phyloP scores from a whole-genome alignment of 2,329 filamentous ascomycete genomes.

The Microdochium paspali region DNA sequence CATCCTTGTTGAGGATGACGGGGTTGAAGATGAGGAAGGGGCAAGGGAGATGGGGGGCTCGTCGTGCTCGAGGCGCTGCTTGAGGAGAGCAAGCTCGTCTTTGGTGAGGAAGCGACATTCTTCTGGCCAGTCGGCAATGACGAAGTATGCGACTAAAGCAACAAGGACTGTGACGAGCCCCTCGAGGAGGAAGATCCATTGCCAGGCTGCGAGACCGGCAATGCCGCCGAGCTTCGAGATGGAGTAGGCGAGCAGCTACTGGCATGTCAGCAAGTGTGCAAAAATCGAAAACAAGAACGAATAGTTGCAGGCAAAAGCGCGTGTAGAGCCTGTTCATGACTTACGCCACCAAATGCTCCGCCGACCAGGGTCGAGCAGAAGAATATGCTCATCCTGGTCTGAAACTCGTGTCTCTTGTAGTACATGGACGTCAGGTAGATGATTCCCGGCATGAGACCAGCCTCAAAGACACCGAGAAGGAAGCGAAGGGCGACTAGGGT shows the following conservation, averaged over 20 bases:
- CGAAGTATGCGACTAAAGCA: slow-evolving; percentile 23
- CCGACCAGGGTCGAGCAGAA: slow-evolving; percentile 30
- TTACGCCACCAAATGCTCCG: slow-evolving; percentile 31
- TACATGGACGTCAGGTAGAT: slow-evolving; percentile 37
- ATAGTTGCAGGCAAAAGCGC: too few species aligned
- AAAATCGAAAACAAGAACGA: not conserved
- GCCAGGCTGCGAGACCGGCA: slow-evolving; percentile 32
- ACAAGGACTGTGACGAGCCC: slow-evolving; percentile 26
- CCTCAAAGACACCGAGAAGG: slow-evolving; percentile 34
- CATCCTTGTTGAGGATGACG: slow-evolving; percentile 3
- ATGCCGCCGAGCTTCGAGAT: slow-evolving; percentile 34
- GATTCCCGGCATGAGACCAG: slow-evolving; percentile 34
- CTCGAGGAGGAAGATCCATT: slow-evolving; percentile 35
- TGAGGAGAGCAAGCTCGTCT: slow-evolving; percentile 26
- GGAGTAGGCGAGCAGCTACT: slow-evolving; percentile 33
- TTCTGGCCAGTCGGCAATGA: slow-evolving; percentile 41
- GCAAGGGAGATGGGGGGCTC: slow-evolving; percentile 15
- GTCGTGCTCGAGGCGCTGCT: slow-evolving; percentile 18
- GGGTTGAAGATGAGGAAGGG: slow-evolving; percentile 7
- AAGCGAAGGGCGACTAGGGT: slow-evolving; percentile 31
- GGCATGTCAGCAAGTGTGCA: slow-evolving; percentile 12
- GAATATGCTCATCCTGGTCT: slow-evolving; percentile 33
- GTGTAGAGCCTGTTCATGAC: too few species aligned
- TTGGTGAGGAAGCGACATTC: slow-evolving; percentile 33
- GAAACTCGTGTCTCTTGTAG: slow-evolving; percentile 38